phyloP scores from a whole-genome alignment of 352 stramenopile species.

The Phytopythium chamaehyphon region DNA sequence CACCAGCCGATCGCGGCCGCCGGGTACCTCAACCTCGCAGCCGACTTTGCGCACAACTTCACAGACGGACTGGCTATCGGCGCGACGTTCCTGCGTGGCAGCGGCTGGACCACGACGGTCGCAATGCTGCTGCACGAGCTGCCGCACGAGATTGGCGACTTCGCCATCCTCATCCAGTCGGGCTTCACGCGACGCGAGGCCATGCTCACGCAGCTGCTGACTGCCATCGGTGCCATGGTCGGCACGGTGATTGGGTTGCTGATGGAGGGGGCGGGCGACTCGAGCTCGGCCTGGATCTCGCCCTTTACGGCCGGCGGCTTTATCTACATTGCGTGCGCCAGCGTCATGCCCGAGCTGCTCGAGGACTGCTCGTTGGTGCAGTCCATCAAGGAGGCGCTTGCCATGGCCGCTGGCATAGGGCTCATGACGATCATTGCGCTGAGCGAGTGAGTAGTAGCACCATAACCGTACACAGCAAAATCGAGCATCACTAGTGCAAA shows the following conservation, averaged over 20 bases:
- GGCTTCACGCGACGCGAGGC: constrained; percentile 87
- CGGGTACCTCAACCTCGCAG: constrained; percentile 89
- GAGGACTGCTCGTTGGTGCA: constrained; percentile 75
- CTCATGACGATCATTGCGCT: constrained; percentile 81
- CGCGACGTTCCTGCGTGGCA: constrained; percentile 81
- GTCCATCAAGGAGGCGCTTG: constrained; percentile 60
- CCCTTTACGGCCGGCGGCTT: constrained; percentile 89
- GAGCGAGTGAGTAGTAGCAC: constrained; percentile 35
- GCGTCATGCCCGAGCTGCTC: constrained; percentile 90
- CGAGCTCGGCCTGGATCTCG: constrained; percentile 76
- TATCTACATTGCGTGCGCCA: constrained; percentile 90
- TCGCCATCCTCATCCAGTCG: constrained; percentile 89
- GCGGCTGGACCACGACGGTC: constrained; percentile 79
- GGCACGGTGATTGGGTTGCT: constrained; percentile 84
- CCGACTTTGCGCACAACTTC: constrained; percentile 93
- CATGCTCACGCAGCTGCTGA: constrained; percentile 90
- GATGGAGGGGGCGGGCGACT: constrained; percentile 64
- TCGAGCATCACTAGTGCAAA: constrained; percentile 1
- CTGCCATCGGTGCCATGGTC: constrained; percentile 89
- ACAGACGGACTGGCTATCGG: constrained; percentile 93
- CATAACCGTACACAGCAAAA: neutral
- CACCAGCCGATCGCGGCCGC: constrained; percentile 63
- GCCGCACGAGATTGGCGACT: constrained; percentile 92
- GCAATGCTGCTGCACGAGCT: constrained; percentile 90
- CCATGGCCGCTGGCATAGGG: constrained; percentile 65